Base-by-base conservation (phyloP, 2,329 filamentous ascomycete genomes). In the Rosellinia necatrix region DNA sequence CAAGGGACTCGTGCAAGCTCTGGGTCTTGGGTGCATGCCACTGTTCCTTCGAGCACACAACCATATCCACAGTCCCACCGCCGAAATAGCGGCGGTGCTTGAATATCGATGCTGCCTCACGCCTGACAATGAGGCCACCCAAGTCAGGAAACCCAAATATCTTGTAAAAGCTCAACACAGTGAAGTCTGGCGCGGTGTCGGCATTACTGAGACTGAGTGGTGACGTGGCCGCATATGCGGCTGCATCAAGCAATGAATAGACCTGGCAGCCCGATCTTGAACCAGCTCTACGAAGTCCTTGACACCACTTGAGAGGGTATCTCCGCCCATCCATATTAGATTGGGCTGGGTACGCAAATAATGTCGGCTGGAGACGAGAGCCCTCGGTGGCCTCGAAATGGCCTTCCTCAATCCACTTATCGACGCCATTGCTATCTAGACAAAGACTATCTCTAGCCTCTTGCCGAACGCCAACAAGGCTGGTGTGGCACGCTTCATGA, bases 61-160 rank as follows among this genome's bases (percentile, higher is more conserved):
- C 91, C 81, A 93, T 89, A 66, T 96, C 92, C 0, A 97, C 93
- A 0, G 93, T 97, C 3, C 94, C 94, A 6, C 93, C 94, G 5
- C 93, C 93, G 73, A 99, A 99, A 67, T 96, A 99, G 59, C 78
- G 86, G 57, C 91, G 84, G 37, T 78, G 77, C 27, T 82, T 76
- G 42, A 96, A 86, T 3, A 88, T 69, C 34, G 80, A 71, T 6
- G 83, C 84, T 10, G 89, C 83, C 27, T 83, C 79, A 64, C 90
- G 92, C 37, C 89, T 85, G 10, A 97, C 85, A 25, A 97, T 85
- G 55, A 99, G 75, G 1, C 87, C 92, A 1, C 93, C 93, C 2
- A 97, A 78, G 69, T 97, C 91, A 0, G 93, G 93, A 62, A 97
- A 97, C 1, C 94, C 93, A 71, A 97, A 97, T n/a, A 97, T 92